Conservation (phyloP, 768 basidiomycete species). For the Tephrocybe sp. region DNA sequence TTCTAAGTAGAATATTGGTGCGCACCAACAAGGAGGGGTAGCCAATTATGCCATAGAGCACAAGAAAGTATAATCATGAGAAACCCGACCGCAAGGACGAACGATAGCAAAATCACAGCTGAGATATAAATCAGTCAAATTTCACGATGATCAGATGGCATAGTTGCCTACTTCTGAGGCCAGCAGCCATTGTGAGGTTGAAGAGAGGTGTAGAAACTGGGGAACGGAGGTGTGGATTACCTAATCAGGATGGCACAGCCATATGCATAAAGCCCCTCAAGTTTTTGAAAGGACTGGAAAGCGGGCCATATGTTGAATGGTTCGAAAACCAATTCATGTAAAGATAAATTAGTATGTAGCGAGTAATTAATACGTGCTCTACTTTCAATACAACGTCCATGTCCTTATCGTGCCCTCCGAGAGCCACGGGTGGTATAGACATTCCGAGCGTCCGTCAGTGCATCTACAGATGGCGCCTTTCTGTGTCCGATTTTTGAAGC, state of each 20-base stretch:
- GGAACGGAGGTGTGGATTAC: not conserved
- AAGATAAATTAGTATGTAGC: too few relatives aligned
- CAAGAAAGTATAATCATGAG: constrained; percentile 96
- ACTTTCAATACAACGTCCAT: not conserved
- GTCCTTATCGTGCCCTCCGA: constrained; percentile 27
- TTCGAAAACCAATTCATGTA: too few relatives aligned
- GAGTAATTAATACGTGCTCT: too few relatives aligned
- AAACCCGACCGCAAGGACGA: constrained; percentile 98
- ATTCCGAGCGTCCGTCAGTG: constrained; percentile 45
- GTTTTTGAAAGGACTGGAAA: too few relatives aligned
- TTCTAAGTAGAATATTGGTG: constrained; percentile 10
- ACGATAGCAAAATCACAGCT: constrained; percentile 97
- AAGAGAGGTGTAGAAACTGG: not conserved
- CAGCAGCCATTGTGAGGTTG: constrained; percentile 55
- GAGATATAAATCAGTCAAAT: constrained; percentile 3
- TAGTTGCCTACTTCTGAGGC: constrained; percentile 60
- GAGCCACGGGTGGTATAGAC: constrained; percentile 35
- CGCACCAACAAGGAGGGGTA: constrained; percentile 94
- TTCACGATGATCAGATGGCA: not conserved
- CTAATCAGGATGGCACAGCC: too few relatives aligned
- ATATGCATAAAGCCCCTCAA: too few relatives aligned
- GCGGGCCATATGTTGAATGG: too few relatives aligned
- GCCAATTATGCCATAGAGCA: constrained; percentile 95
- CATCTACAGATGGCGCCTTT: constrained; percentile 25
- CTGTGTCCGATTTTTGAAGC: constrained; percentile 28